phyloP scores from a whole-genome alignment of 2,329 filamentous ascomycete genomes.

The Fusarium hostae region DNA sequence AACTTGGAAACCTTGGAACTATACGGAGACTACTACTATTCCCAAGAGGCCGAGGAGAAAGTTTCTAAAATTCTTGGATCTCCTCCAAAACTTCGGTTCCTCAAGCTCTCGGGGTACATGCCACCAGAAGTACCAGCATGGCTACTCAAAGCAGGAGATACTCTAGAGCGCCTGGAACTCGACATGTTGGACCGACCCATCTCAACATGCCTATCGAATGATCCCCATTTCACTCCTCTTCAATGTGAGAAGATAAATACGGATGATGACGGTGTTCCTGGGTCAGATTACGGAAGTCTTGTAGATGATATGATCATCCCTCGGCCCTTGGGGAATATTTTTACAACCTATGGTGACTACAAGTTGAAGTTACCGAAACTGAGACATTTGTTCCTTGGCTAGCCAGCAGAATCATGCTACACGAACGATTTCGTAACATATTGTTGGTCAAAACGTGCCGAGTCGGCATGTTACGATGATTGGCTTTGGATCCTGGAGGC shows the following conservation, averaged over 20 bases:
- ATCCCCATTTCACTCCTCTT: background rate
- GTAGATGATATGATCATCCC: background rate
- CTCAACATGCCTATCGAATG: accelerated
- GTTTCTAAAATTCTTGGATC: background rate
- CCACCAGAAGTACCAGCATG: constrained; percentile 15
- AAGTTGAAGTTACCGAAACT: background rate
- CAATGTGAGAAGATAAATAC: background rate
- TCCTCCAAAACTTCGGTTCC: constrained; percentile 7
- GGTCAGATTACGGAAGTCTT: constrained; percentile 5
- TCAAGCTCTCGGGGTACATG: constrained; percentile 21
- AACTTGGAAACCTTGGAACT: constrained; percentile 26
- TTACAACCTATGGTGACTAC: accelerated
- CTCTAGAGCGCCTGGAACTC: constrained; percentile 24
- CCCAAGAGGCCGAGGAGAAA: accelerated
- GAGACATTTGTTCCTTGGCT: background rate
- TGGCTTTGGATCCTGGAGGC: constrained; percentile 1
- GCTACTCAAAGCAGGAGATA: background rate
- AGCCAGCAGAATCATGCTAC: background rate
- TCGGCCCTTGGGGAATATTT: background rate
- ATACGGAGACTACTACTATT: background rate
- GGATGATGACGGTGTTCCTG: background rate
- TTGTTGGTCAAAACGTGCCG: constrained; percentile 5
- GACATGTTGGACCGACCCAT: constrained; percentile 24
- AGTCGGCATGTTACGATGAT: background rate
- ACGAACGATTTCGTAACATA: accelerated